Base-by-base conservation (phyloP, 2,329 filamentous ascomycete species). In the Apiospora malaysiana region DNA sequence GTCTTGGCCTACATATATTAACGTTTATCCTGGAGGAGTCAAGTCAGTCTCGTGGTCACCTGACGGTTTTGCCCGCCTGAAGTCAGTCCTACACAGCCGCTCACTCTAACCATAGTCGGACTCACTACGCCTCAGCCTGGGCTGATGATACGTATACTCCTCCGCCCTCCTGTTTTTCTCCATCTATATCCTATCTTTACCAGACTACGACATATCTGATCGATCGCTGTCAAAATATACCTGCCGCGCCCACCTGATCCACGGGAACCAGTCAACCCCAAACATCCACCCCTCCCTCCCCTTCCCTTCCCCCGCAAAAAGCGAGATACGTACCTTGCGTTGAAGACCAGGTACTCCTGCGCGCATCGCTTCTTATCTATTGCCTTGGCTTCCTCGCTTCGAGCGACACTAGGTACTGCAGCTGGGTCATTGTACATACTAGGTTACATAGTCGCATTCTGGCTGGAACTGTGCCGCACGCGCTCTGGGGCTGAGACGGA, bases 141-240 rank as follows among this genome's bases (percentile, higher is more conserved):
- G 32, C 32, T 32, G 32, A 32, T 56, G 25, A 27, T 32, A 56
- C 49, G 14, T 16, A 51, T 27, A 51, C 23, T 51, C 47, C 47
- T 49, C 47, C 47, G 32, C 42, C 16, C 40, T 42, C 42, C 12
- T 45, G 12, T 21, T 37, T 21, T 37, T 16, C 51, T 18, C 51
- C 51, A 59, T 59, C 18, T 21, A 59, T 59, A 12, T 14, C 16
- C 51, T 37, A 18, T 32, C 25, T 18, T 16, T 59, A 59, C 27
- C 16, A 9, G 7, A 59, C 51, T 59, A 32, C 51, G 12, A 51
- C 47, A 37, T 63, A 63, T 63, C 56, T 12, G 56, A 63, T 63
- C 56, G 56, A 63, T 63, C 56, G 14, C 27, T 63, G 37, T 40
- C 56, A n/a, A n/a, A 40, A 63, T 63, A 63, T 63, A 63, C 32